Evolutionary conservation across 305 asterid genomes (phyloP).

Genomic region (Solanum aculeatissimum): DNA sequence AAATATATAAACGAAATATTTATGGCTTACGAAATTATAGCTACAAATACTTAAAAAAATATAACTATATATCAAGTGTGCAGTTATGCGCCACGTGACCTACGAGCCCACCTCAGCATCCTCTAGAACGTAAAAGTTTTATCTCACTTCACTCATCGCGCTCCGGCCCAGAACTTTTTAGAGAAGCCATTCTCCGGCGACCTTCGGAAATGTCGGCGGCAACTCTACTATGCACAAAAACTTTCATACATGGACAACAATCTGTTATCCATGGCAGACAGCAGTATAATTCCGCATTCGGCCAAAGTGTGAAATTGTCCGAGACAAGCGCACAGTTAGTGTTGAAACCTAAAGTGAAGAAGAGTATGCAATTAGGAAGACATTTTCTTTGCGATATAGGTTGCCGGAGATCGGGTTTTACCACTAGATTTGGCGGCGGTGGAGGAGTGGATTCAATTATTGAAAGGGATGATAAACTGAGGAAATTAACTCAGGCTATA

Average conservation of each 20-base stretch:
- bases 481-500: slow-evolving; percentile 29
- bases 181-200: neutral
- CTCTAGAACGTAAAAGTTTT: neutral
- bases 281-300: neutral
- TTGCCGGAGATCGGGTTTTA: slow-evolving; percentile 6
- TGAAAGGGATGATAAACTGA: slow-evolving; percentile 23
- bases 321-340: neutral
- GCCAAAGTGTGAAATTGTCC: neutral
- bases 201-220: neutral
- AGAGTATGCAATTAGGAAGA: neutral
- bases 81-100: neutral
- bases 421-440: slow-evolving; percentile 15
- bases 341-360: neutral
- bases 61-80: neutral
- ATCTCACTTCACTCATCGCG: neutral
- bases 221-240: neutral
- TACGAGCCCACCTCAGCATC: neutral
- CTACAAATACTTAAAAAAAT: no score
- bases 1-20: no score
- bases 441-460: slow-evolving; percentile 36
- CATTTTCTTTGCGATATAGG: neutral
- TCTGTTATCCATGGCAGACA: neutral
- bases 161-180: neutral
- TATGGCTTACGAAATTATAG: no score
- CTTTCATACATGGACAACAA: neutral